Evolutionary conservation across 2,329 filamentous ascomycete genomes (phyloP).

Genomic region (Penicillium sp.): DNA sequence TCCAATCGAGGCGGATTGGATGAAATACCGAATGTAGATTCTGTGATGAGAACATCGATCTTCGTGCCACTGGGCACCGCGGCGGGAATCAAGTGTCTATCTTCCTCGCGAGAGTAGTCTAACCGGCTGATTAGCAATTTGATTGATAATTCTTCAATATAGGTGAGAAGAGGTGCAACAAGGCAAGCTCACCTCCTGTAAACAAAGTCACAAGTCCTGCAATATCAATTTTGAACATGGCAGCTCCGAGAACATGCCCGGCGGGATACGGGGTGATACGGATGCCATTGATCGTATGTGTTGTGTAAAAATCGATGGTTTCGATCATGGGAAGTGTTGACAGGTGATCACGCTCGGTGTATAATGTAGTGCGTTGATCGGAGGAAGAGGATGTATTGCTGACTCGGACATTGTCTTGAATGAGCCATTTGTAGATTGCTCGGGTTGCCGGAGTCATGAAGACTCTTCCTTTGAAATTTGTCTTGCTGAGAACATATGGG

Average conservation of each 20-base stretch:
- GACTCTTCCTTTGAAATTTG: conserved; percentile 92
- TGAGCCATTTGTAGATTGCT: conserved; percentile 99
- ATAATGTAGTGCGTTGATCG: conserved; percentile 67
- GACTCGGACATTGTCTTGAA: conserved; percentile 93
- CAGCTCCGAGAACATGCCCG: conserved; percentile 94
- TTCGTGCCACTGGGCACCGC: conserved; percentile 85
- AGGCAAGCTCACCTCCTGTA: conserved; percentile 60
- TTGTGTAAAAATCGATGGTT: conserved; percentile 97
- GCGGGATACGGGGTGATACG: conserved; percentile 96
- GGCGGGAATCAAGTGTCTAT: conserved; percentile 91
- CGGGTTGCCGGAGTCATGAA: conserved; percentile 99
- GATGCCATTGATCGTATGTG: conserved; percentile 94
- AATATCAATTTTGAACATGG: conserved; percentile 98
- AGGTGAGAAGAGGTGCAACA: too few relatives aligned
- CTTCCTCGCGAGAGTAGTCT: conserved; percentile 94
- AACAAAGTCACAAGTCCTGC: conserved; percentile 96
- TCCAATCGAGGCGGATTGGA: conserved; percentile 89
- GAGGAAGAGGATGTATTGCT: conserved; percentile 66
- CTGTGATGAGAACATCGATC: conserved; percentile 94
- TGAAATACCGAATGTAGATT: conserved; percentile 95
- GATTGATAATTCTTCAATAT: too few relatives aligned
- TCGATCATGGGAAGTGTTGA: conserved; percentile 93
- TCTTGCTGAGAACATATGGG: conserved; percentile 95
- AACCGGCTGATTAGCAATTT: background rate
- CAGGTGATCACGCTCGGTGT: conserved; percentile 92